phyloP scores from a whole-genome alignment of 352 stramenopile species.

The Phytophthora nicotianae region DNA sequence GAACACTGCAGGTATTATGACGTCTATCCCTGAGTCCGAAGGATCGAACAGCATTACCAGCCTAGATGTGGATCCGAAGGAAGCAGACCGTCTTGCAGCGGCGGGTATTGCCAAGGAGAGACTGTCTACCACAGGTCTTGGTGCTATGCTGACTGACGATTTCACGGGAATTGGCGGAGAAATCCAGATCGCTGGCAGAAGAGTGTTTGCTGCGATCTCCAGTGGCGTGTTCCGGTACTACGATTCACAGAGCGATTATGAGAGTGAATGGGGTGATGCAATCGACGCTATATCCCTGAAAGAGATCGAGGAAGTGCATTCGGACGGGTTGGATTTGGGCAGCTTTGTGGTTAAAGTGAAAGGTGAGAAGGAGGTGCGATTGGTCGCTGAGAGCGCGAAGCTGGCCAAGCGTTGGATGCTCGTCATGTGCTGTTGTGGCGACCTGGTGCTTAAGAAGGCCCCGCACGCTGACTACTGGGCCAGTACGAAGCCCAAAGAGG shows the following conservation, averaged over 20 bases:
- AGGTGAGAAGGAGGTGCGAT: constrained; percentile 71
- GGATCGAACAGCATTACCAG: constrained; percentile 37
- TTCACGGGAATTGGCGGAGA: constrained; percentile 69
- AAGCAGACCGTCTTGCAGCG: constrained; percentile 33
- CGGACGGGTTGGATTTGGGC: constrained; percentile 66
- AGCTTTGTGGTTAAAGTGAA: constrained; percentile 83
- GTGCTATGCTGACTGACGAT: constrained; percentile 38
- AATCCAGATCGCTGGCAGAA: constrained; percentile 63
- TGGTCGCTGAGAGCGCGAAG: constrained; percentile 73
- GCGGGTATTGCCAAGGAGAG: constrained; percentile 39
- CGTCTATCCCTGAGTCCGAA: constrained; percentile 50
- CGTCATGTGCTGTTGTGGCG: constrained; percentile 87
- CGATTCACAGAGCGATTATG: constrained; percentile 78
- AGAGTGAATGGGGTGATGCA: constrained; percentile 85
- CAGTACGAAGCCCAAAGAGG: constrained; percentile 82
- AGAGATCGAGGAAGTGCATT: constrained; percentile 81
- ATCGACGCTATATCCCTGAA: constrained; percentile 84
- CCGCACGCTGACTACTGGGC: constrained; percentile 71
- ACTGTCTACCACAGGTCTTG: constrained; percentile 31
- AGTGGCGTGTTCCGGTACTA: constrained; percentile 90
- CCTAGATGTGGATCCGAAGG: constrained; percentile 29
- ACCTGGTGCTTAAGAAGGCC: constrained; percentile 75
- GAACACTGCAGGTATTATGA: constrained; percentile 55
- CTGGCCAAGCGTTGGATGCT: constrained; percentile 88
- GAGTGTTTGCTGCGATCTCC: constrained; percentile 79